Conservation (phyloP, 1,284 basidiomycete genomes). For the Mycosarcoma maydis region DNA sequence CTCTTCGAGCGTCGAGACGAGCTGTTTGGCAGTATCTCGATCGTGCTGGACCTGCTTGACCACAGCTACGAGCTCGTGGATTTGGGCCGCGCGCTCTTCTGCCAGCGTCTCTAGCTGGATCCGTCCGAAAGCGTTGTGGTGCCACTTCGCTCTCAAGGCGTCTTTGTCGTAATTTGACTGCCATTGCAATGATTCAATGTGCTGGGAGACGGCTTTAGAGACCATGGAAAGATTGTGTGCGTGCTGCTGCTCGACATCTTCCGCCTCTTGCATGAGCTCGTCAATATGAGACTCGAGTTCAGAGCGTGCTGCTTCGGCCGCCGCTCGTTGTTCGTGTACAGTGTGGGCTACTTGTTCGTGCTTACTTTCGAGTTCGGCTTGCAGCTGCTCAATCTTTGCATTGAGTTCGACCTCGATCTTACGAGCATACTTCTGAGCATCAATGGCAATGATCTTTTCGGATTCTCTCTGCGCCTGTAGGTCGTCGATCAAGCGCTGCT, state of each 20-base stretch:
- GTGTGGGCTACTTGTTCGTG: constrained; percentile 4
- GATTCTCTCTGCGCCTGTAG: constrained; percentile 29
- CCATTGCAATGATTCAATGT: constrained; percentile 8
- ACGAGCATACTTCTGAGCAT: constrained; percentile 37
- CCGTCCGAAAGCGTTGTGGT: constrained; percentile 8
- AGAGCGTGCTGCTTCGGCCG: constrained; percentile 4
- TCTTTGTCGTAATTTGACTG: constrained; percentile 6
- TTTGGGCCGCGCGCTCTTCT: constrained; percentile 23
- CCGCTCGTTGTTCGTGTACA: constrained; percentile 5
- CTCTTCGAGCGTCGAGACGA: constrained; percentile 11
- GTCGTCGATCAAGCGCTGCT: constrained; percentile 23
- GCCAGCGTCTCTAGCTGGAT: constrained; percentile 24
- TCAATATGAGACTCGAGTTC: constrained; percentile 18
- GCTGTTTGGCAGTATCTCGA: constrained; percentile 31
- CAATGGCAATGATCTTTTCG: constrained; percentile 35
- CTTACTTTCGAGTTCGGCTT: constrained; percentile 10
- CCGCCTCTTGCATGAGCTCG: constrained; percentile 12
- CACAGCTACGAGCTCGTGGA: constrained; percentile 40
- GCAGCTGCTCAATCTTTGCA: constrained; percentile 21
- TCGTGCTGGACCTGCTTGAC: constrained; percentile 47
- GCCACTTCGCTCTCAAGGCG: constrained; percentile 8
- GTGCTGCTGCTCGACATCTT: constrained; percentile 20
- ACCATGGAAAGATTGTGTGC: constrained; percentile 33
- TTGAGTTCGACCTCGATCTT: constrained; percentile 33
- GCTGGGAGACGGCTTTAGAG: constrained; percentile 25